Base-by-base conservation (phyloP, 495 filamentous ascomycete species). In the Hypoxylon crocopeplum region DNA sequence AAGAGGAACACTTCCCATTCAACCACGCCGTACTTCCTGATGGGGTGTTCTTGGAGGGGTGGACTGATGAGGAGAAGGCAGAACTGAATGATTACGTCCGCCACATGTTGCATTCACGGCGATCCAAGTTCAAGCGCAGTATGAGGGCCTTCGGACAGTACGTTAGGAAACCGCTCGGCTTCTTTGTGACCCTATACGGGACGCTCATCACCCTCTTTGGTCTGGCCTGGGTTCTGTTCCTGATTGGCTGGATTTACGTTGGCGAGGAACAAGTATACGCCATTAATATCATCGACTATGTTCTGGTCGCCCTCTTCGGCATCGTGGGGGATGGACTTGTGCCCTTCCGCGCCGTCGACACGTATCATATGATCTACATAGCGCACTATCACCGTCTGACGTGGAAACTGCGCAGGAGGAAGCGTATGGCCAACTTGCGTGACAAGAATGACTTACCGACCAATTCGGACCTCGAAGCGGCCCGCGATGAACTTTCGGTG, bases 231-330 rank as follows among this genome's bases (percentile, higher is more conserved):
- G 89, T 93, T 0, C 79, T 93, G 25, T 92, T 91, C 74, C 72
- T 93, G 39, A 93, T 93, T 62, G 89, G 88, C 34, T 93, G 89
- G 89, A 90, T 93, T 66, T 89, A 91, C 55, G 86, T 91, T n/a
- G 88, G 87, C 24, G 83, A 83, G 20, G 75, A 77, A 53, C 85
- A 91, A 70, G 66, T 81, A 1, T 89, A 92, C 61, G 71, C 84
- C 55, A 84, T 92, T 67, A 85, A 91, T 47, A 71, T 91, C 46
- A 91, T 92, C 62, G 90, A 93, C 75, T 85, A 86, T 63, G 74
- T 91, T 19, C 77, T 93, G 16, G 89, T 92, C 0, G 90, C 85
- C 5, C 77, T 93, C 6, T 92, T 93, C 60, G 88, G 84, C 24
- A 70, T 93, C 36, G 86, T 92, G 52, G 90, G 90, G 30, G 88